Percentiles rank a stretch among this genome's conserved stretches.
phyloP scores from a whole-genome alignment of 495 filamentous ascomycete species.

The Penicillium simplicissimum region DNA sequence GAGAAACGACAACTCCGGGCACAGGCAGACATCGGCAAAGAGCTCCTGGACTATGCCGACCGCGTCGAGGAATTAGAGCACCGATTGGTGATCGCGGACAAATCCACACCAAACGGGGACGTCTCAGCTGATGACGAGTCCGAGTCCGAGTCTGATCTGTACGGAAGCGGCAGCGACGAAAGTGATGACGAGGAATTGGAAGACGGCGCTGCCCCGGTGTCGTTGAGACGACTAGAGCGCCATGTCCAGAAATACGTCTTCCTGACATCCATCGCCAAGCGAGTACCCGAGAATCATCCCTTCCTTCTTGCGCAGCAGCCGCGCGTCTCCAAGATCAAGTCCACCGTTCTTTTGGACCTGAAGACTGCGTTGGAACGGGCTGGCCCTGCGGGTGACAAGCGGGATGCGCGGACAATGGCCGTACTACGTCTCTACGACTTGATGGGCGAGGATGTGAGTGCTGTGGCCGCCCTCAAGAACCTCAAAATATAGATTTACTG shows the following conservation, averaged over 20 bases:
- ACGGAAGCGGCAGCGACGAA: slow-evolving; percentile 54
- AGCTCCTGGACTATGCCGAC: slow-evolving; percentile 69
- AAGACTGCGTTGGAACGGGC: slow-evolving; percentile 76
- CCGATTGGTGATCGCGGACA: slow-evolving; percentile 57
- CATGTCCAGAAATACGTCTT: slow-evolving; percentile 60
- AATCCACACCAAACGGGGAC: slow-evolving; percentile 13
- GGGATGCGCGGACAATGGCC: slow-evolving; percentile 61
- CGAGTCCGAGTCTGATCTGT: slow-evolving; percentile 42
- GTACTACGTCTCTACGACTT: slow-evolving; percentile 75
- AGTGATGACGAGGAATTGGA: slow-evolving; percentile 53
- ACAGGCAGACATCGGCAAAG: slow-evolving; percentile 59
- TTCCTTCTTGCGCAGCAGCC: slow-evolving; percentile 61
- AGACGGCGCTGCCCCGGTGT: slow-evolving; percentile 43
- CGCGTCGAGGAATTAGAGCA: slow-evolving; percentile 74
- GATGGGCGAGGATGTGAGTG: slow-evolving; percentile 72
- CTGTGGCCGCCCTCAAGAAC: slow-evolving; percentile 60
- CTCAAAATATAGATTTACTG: slow-evolving; percentile 51
- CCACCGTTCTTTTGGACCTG: slow-evolving; percentile 82
- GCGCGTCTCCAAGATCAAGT: slow-evolving; percentile 60
- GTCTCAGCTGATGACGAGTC: slow-evolving; percentile 20
- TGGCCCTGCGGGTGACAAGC: slow-evolving; percentile 51
- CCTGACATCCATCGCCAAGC: slow-evolving; percentile 49
- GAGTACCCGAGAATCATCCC: slow-evolving; percentile 62
- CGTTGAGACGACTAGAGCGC: slow-evolving; percentile 53
- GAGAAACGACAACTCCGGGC: slow-evolving; percentile 54